Conservation (phyloP, 2,329 filamentous ascomycete species). For the Coleophoma eucalyptorum region DNA sequence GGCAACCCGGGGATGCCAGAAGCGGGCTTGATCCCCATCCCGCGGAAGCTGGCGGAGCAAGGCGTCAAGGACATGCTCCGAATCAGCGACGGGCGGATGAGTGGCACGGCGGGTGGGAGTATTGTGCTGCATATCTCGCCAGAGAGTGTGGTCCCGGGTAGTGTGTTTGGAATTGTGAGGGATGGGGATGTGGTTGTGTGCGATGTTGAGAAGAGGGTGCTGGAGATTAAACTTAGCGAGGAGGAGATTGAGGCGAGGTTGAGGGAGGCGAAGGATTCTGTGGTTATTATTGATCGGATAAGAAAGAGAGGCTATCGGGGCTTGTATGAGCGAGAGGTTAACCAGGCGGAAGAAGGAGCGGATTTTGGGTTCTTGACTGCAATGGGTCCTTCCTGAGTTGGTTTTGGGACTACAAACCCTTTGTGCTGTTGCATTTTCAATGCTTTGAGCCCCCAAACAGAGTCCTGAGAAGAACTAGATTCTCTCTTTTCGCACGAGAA, state of each 20-base stretch:
- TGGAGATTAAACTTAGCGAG: slow-evolving; percentile 31
- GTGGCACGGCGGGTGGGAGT: slow-evolving; percentile 50
- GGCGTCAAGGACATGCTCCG: slow-evolving; percentile 50
- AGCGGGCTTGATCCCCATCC: slow-evolving; percentile 46
- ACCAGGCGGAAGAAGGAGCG: slow-evolving; percentile 53
- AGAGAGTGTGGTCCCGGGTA: slow-evolving; percentile 42
- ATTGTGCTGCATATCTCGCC: slow-evolving; percentile 50
- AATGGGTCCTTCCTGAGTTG: slow-evolving; percentile 19
- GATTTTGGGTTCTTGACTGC: slow-evolving; percentile 61
- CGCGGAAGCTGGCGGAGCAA: slow-evolving; percentile 39
- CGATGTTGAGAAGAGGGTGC: slow-evolving; percentile 35
- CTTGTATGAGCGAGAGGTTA: slow-evolving; percentile 55
- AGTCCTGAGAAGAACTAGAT: too few relatives aligned
- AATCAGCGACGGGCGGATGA: slow-evolving; percentile 50
- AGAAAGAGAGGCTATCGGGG: slow-evolving; percentile 52
- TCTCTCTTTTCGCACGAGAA: too few relatives aligned
- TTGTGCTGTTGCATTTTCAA: too few relatives aligned
- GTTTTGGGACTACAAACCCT: too few relatives aligned
- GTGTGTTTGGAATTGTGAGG: slow-evolving; percentile 41
- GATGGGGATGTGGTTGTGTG: slow-evolving; percentile 43
- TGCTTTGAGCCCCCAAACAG: too few relatives aligned
- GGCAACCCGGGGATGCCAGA: slow-evolving; percentile 51
- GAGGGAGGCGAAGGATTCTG: slow-evolving; percentile 17
- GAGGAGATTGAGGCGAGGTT: slow-evolving; percentile 15
- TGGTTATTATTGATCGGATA: slow-evolving; percentile 32